These are phyloP conservation scores for Lactuca saligna DNA, from an alignment of 129 eudicot genomes.

Conservation along the genomic window DNA sequence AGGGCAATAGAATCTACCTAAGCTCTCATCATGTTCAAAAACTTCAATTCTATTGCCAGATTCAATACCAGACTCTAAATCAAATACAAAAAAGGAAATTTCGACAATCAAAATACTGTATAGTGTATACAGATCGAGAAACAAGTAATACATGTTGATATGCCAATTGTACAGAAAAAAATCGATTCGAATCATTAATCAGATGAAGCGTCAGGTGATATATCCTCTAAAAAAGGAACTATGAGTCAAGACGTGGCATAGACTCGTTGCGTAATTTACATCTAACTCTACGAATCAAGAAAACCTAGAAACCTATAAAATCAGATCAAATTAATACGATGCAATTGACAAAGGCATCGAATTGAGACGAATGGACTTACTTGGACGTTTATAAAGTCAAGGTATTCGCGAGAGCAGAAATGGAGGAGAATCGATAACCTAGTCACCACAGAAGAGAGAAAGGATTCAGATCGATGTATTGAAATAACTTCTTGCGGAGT, in stretches of 20 bases:
- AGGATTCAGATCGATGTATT: background rate
- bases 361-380: constrained; percentile 5
- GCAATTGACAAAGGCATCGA: background rate
- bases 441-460: constrained; percentile 22
- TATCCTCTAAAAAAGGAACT: background rate
- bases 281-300: background rate
- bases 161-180: background rate
- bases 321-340: constrained; percentile 1
- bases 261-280: background rate
- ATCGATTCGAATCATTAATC: constrained; percentile 13
- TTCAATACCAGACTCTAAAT: constrained; percentile 1
- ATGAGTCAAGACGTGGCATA: background rate
- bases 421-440: constrained; percentile 29
- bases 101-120: constrained; percentile 1
- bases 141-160: constrained; percentile 1
- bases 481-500: background rate
- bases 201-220: background rate
- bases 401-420: constrained; percentile 13
- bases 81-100: background rate
- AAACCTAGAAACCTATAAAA: background rate
- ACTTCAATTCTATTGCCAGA: background rate
- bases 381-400: constrained; percentile 18
- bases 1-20: constrained; percentile 2
- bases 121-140: constrained; percentile 20
- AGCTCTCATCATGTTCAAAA: background rate